phyloP scores from a whole-genome alignment of 371 early-diverging fungal species.

The Dinochytrium kinnereticum region DNA sequence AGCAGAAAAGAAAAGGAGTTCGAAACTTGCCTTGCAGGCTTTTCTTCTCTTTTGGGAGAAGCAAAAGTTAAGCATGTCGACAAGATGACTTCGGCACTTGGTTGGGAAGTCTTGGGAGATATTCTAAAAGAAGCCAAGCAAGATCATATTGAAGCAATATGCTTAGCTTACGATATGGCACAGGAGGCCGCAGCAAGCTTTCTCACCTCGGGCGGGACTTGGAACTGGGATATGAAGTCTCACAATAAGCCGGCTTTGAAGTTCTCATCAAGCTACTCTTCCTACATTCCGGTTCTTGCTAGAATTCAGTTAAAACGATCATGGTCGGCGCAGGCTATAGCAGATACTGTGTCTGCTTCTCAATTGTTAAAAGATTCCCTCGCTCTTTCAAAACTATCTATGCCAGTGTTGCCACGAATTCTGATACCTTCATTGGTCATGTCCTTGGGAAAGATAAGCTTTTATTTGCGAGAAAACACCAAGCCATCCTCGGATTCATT shows the following conservation, averaged over 20 bases:
- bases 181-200: slow-evolving; percentile 1
- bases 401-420: background rate
- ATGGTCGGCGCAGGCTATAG: background rate
- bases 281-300: background rate
- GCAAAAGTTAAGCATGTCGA: background rate
- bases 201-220: too few relatives aligned
- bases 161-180: slow-evolving; percentile 12
- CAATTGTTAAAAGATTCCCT: background rate
- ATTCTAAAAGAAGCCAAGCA: background rate
- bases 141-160: slow-evolving; percentile 5
- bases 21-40: slow-evolving; percentile 3
- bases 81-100: background rate
- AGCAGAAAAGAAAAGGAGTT: background rate
- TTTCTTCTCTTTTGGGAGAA: background rate
- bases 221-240: too few relatives aligned
- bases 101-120: slow-evolving; percentile 8
- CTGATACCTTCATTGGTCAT: background rate
- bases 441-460: background rate
- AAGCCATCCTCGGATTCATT: background rate
- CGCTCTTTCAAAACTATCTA: background rate
- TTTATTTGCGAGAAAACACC: background rate
- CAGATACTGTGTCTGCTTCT: background rate
- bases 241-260: too few relatives aligned
- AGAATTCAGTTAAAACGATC: slow-evolving; percentile 4
- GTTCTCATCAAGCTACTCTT: background rate